phyloP scores from a whole-genome alignment of 2,329 filamentous ascomycete genomes.

The Pestalotiopsis sp. region DNA sequence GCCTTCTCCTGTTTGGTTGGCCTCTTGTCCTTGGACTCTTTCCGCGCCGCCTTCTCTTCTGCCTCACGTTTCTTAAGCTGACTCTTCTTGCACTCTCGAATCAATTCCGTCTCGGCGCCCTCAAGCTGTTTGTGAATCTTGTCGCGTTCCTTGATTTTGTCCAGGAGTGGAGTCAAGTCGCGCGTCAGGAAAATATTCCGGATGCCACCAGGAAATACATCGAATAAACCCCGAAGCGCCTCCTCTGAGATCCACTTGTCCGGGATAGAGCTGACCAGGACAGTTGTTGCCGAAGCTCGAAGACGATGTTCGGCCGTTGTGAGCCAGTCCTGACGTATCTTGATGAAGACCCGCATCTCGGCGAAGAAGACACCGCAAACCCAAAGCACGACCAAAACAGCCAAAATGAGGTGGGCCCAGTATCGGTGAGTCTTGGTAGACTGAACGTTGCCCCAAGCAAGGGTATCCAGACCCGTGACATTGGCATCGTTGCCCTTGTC shows the following conservation, averaged over 20 bases:
- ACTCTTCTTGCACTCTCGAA: conserved; percentile 77
- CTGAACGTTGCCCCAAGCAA: conserved; percentile 87
- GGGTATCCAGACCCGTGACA: conserved; percentile 72
- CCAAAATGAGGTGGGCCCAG: conserved; percentile 83
- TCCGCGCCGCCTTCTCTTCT: conserved; percentile 67
- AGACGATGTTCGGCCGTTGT: conserved; percentile 94
- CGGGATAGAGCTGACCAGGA: conserved; percentile 89
- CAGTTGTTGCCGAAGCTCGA: conserved; percentile 90
- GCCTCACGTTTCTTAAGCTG: conserved; percentile 70
- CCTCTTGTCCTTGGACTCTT: conserved; percentile 48
- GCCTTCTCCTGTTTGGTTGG: conserved; percentile 54
- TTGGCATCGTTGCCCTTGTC: conserved; percentile 22
- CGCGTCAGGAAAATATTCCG: conserved; percentile 97
- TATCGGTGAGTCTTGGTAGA: conserved; percentile 68
- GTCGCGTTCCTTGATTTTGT: conserved; percentile 80
- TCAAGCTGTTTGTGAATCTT: conserved; percentile 74
- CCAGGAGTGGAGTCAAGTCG: conserved; percentile 79
- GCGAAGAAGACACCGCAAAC: conserved; percentile 86
- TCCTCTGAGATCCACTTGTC: conserved; percentile 86
- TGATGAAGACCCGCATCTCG: conserved; percentile 86
- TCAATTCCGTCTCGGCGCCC: conserved; percentile 79
- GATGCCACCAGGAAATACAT: conserved; percentile 94
- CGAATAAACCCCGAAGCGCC: conserved; percentile 81
- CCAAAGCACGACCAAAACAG: conserved; percentile 77
- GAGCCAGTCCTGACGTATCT: conserved; percentile 90